Evolutionary conservation across 1,139 yeast genomes (phyloP).

Genomic region (Blastobotrys proliferans): DNA sequence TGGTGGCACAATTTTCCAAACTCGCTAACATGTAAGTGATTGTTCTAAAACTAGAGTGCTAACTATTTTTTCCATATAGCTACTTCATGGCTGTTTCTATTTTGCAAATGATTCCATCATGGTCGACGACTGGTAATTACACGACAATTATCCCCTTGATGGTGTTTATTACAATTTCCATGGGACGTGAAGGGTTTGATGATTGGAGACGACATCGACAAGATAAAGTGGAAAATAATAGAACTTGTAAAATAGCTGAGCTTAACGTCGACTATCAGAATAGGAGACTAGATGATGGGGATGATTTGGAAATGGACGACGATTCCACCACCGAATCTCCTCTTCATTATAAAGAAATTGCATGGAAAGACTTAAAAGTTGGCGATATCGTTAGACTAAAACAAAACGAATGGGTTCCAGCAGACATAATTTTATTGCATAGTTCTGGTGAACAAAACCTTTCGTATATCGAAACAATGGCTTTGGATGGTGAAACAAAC

Average conservation of each 20-base stretch:
- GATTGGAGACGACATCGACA: slow-evolving; percentile 84
- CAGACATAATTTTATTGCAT: slow-evolving; percentile 72
- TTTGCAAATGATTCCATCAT: slow-evolving; percentile 91
- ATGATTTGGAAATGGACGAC: slow-evolving; percentile 5
- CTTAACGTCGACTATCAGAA: slow-evolving; percentile 16
- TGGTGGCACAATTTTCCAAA: slow-evolving; percentile 87
- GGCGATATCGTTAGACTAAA: slow-evolving; percentile 74
- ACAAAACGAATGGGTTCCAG: slow-evolving; percentile 91
- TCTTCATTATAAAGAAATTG: slow-evolving; percentile 36
- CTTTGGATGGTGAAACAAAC: slow-evolving; percentile 94
- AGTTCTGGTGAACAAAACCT: slow-evolving; percentile 65
- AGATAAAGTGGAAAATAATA: slow-evolving; percentile 80
- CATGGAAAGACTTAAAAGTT: slow-evolving; percentile 77
- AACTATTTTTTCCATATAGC: slow-evolving; percentile 13
- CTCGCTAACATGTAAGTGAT: slow-evolving; percentile 63
- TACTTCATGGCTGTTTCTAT: slow-evolving; percentile 83
- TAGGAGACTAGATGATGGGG: slow-evolving; percentile 2
- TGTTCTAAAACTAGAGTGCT: background rate
- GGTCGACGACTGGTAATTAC: slow-evolving; percentile 97
- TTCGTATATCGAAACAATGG: slow-evolving; percentile 92
- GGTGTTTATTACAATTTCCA: slow-evolving; percentile 85
- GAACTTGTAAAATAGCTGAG: slow-evolving; percentile 43
- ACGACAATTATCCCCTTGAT: slow-evolving; percentile 88
- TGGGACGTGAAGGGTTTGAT: slow-evolving; percentile 89
- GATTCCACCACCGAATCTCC: slow-evolving; percentile 14